Evolutionary conservation across 495 filamentous ascomycete genomes (phyloP), one percentile per base, ranked within the genome.

Genomic region (Pseudevernia furfuracea): DNA sequence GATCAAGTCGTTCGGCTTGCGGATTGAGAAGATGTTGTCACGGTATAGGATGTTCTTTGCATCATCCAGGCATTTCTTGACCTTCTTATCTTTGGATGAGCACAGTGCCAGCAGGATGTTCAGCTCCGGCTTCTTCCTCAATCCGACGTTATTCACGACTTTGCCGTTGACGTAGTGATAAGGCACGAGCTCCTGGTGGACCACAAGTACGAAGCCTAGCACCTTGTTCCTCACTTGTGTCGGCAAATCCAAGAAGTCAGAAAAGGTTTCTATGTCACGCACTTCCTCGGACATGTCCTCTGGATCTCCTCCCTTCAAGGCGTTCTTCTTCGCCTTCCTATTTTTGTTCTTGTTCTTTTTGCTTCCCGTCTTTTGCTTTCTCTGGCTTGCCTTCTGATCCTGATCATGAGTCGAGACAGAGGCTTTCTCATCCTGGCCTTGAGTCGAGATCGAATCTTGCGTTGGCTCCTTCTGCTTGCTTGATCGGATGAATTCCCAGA

Each of bases 1-100:
- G 14, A 68, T 58, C 30, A 68, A 41, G 21, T 59, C 62, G 5
- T 8, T 37, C 23, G 66, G 58, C 48, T 53, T 59, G n/a, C 62
- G 49, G 52, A 68, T 66, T 19, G 37, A 41, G 37, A 68, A 68
- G n/a, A 11, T 21, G 59, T 68, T 68, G 32, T 62, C 9, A 10
- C 36, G 49, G 37, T 68, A 67, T 57, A 67, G 41, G 21, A 58
- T 55, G 23, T 59, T 56, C 32, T 57, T 44, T 1, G 52, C 66
- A 46, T 52, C 55, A 23, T 67, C 60, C 14, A 46, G 19, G 30
- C 58, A 28, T 36, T 25, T 59, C 37, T 38, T 49, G 34, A 55
- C n/a, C 17, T 38, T 15, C 44, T 57, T 48, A 25, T 67, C 43
- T 19, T 65, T 48, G 25, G 44, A 15, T 15, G 36, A 52, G 23